Evolutionary conservation across 75 land plant genomes (phyloP).

Genomic region (Sequoiadendron giganteum): DNA sequence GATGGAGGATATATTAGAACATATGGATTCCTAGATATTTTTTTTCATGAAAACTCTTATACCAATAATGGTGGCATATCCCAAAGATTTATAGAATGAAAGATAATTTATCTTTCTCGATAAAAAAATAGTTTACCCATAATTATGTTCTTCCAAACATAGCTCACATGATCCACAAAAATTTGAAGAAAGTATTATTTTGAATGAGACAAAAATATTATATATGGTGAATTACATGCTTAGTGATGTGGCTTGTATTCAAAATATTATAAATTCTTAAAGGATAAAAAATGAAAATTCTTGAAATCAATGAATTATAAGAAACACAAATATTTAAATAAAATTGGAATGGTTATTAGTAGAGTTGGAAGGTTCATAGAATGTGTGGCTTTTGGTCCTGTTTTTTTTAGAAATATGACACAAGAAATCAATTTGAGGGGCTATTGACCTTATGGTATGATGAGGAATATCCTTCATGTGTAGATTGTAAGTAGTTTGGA

Average conservation of each 20-base stretch:
- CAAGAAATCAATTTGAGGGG: constrained; percentile 2
- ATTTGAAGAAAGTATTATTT: background rate
- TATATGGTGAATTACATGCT: background rate
- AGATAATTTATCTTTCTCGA: background rate
- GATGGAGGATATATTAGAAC: too few species aligned
- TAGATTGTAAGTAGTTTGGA: background rate
- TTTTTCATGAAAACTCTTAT: background rate
- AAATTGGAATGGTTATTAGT: background rate
- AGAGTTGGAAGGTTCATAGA: constrained; percentile 6
- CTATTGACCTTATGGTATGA: background rate
- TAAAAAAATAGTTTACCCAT: background rate
- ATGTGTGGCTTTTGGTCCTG: constrained; percentile 1
- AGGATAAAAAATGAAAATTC: background rate
- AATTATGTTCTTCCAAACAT: background rate
- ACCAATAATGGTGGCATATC: background rate
- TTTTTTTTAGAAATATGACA: background rate
- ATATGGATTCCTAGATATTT: too few species aligned
- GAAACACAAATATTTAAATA: background rate
- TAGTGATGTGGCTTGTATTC: background rate
- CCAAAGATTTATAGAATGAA: background rate
- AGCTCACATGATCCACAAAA: background rate
- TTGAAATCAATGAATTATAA: background rate
- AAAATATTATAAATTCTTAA: background rate
- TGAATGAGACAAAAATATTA: background rate
- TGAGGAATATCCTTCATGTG: background rate